Evolutionary conservation across 768 basidiomycete species (phyloP).

Genomic region (Hygrophoropsis aurantiaca): DNA sequence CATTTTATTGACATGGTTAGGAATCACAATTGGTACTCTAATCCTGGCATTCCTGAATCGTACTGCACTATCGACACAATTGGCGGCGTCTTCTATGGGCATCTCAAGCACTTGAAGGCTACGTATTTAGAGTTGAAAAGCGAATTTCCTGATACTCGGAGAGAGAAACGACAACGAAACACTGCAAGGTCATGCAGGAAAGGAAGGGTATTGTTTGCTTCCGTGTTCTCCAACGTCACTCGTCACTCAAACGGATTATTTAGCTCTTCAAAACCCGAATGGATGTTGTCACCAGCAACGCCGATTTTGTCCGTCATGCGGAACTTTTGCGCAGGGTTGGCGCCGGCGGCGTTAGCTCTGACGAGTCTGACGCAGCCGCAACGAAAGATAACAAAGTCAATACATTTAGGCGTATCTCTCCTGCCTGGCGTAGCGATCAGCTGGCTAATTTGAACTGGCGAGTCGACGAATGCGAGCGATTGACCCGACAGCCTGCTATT

Average conservation of each 20-base stretch:
- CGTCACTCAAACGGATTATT: not conserved
- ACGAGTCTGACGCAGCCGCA: not conserved
- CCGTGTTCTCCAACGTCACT: too few species aligned
- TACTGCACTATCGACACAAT: not conserved
- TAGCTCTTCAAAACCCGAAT: not conserved
- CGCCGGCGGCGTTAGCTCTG: slow-evolving; percentile 1
- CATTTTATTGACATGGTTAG: not conserved
- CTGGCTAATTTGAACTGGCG: not conserved
- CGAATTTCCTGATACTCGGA: too few species aligned
- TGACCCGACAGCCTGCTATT: not conserved
- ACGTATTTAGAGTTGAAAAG: too few species aligned
- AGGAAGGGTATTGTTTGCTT: too few species aligned
- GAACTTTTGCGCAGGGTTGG: not conserved
- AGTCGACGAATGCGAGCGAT: not conserved
- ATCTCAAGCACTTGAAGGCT: not conserved
- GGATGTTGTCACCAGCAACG: not conserved
- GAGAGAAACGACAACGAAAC: too few species aligned
- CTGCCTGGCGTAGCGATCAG: not conserved
- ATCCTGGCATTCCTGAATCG: not conserved
- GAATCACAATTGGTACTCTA: not conserved
- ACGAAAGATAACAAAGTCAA: too few species aligned
- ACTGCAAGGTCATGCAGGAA: too few species aligned
- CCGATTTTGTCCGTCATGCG: not conserved
- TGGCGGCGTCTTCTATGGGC: not conserved
- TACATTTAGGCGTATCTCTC: not conserved